A percentile compares a stretch with the other conserved stretches of the same genome.
Conservation (phyloP, 2,329 filamentous ascomycete species). For the Periconia sp. region DNA sequence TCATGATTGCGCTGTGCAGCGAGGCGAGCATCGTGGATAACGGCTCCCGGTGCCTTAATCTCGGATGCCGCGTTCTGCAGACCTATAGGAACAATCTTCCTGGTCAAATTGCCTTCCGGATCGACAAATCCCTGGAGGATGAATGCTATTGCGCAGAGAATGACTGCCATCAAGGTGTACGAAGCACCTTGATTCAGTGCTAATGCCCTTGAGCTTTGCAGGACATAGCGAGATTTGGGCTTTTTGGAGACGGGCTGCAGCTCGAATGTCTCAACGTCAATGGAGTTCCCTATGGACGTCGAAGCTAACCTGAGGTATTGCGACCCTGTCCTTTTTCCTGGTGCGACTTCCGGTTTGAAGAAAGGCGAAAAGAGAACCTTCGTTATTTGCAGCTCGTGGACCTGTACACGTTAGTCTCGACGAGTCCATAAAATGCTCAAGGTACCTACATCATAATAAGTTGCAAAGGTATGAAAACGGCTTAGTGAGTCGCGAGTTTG, state of each 20-base stretch:
- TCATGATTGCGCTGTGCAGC: slow-evolving; percentile 26
- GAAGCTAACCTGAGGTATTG: slow-evolving; percentile 77
- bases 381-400: slow-evolving; percentile 60
- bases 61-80: slow-evolving; percentile 44
- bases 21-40: slow-evolving; percentile 26
- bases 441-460: slow-evolving; percentile 54
- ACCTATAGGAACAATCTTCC: slow-evolving; percentile 54
- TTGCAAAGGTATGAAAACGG: slow-evolving; percentile 53
- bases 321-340: slow-evolving; percentile 39
- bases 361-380: slow-evolving; percentile 53
- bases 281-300: slow-evolving; percentile 76
- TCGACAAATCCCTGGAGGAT: slow-evolving; percentile 63
- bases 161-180: slow-evolving; percentile 58
- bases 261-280: slow-evolving; percentile 78
- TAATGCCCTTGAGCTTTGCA: slow-evolving; percentile 58
- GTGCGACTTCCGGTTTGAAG: slow-evolving; percentile 36
- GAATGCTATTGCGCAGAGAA: slow-evolving; percentile 65
- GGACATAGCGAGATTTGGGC: slow-evolving; percentile 65
- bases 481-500: slow-evolving; percentile 48
- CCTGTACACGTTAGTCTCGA: slow-evolving; percentile 17
- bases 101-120: slow-evolving; percentile 50
- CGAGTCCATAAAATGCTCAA: background rate
- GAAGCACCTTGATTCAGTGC: slow-evolving; percentile 56
- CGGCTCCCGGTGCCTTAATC: slow-evolving; percentile 32
- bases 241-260: slow-evolving; percentile 57